Base-by-base conservation (phyloP, 2,329 filamentous ascomycete genomes). In the Erysiphe pisi region DNA sequence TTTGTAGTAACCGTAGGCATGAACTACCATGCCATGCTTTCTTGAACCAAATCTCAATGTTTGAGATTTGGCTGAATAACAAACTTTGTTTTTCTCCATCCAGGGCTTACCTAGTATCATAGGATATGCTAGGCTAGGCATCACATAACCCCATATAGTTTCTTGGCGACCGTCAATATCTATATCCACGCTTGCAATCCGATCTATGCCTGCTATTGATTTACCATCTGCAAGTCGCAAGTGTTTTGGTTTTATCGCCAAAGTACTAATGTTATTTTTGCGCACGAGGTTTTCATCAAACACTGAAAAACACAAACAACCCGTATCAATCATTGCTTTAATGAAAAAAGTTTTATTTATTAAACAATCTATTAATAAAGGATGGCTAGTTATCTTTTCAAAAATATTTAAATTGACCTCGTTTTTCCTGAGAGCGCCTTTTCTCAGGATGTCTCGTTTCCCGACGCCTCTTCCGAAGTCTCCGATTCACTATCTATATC, bases 301-400 rank as follows among this genome's bases (percentile, higher is more conserved):
- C 9, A 36, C 65, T 45, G 65, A 43, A 45, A 9, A 45, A 43
- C 65, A 71, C 3, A 71, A n/a, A 36, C 28, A 71, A 20, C 28
- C 65, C n/a, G 65, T 71, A 71, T 71, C 65, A 71, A 40, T 43
- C 40, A 71, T n/a, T 20, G 31, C 36, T 71, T 71, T 43, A 18
- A 45, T 22, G 43, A 40, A 71, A n/a, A 43, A 68, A 25, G 28
- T 40, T 43, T 36, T 71, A 36, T 71, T 71, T 40, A 71, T 11
- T 71, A 36, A 43, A 71, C 65, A 71, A 20, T 71, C 31, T 18
- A 71, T 36, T 45, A 71, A 43, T 18, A 43, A 40, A 31, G 65
- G 36, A 40, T 9, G 36, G 36, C 36, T 40, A 40, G 36, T 40
- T 40, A 40, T 4, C 4, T 40, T 40, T 40, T 40, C 36, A 40